These are phyloP conservation scores for Gentiana dahurica DNA, from an alignment of 257 asterid genomes.

Conservation along the genomic window DNA sequence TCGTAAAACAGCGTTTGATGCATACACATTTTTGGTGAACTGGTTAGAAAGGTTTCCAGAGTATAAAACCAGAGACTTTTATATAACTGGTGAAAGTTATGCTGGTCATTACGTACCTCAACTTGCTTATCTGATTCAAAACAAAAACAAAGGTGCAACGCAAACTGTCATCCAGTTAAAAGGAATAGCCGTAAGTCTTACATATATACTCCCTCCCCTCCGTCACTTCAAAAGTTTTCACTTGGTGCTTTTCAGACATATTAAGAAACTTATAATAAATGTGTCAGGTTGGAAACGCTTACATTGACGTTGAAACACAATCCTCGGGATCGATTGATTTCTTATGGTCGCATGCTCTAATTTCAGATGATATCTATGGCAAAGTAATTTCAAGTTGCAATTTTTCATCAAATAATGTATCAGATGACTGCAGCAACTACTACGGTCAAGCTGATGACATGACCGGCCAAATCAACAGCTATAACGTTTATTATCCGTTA, in stretches of 20 bases:
- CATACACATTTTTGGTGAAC: conserved; percentile 43
- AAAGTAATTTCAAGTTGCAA: conserved; percentile 34
- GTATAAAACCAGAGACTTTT: conserved; percentile 50
- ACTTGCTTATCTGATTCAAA: conserved; percentile 44
- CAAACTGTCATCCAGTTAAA: conserved; percentile 42
- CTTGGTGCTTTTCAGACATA: no score
- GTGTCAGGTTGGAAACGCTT: conserved; percentile 58
- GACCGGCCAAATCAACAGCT: conserved; percentile 13
- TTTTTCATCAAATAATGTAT: conserved; percentile 14
- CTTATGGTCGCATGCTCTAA: conserved; percentile 46
- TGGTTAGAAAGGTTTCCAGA: conserved; percentile 72
- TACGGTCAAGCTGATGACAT: conserved; percentile 11
- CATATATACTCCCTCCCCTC: no score
- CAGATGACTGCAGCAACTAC: conserved; percentile 21
- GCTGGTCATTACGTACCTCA: conserved; percentile 81
- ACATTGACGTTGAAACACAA: conserved; percentile 20
- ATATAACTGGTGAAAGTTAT: conserved; percentile 55
- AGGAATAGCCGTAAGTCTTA: conserved; percentile 51
- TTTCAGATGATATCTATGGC: conserved; percentile 51
- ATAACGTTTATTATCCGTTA: conserved; percentile 43
- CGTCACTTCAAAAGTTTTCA: no score
- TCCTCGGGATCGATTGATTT: conserved; percentile 32
- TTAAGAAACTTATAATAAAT: no score
- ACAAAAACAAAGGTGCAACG: conserved; percentile 35
- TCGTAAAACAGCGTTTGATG: conserved; percentile 37